Evolutionary conservation across 306 rosid genomes (phyloP), one percentile per base, ranked within the genome.

Genomic region (Sesbania bispinosa): DNA sequence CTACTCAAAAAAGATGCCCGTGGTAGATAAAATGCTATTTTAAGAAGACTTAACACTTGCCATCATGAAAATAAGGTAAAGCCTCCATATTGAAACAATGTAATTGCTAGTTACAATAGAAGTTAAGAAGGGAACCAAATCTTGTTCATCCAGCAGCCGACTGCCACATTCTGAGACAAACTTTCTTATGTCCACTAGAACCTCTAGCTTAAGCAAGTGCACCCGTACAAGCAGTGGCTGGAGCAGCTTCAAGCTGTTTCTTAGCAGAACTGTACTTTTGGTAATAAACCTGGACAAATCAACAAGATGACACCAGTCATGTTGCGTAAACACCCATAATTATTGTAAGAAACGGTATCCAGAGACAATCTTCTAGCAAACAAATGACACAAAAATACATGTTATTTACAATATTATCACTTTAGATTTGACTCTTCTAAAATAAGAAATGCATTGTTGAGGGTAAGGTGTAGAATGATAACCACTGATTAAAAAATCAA

Each of bases 191-290:
- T 58, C 60, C 48, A 59, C 35, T 10, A 38, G 53, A 76, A 39
- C 42, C 77, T 73, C 41, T 46, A 41, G 76, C 77, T 81, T 83
- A 94, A 50, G 92, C 97, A 62, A 89, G 79, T 18, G 95, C 96
- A 74, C 93, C 93, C 3, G 84, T 81, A 71, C 93, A 90, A 24
- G 96, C 97, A 4, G 93, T 87, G 43, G 77, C 89, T 6, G 97
- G 96, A 77, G 87, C 67, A 73, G 65, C 77, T 24, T 82, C 89
- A 0, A 81, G 80, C 69, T 87, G 92, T 69, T 82, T 89, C 89
- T 86, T 94, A 18, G 88, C 64, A 36, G 93, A 85, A 76, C 96
- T 91, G 85, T 79, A 88, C 65, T 90, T 85, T 86, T 89, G 81
- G 97, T 88, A 58, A 86, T 83, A 81, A 95, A 95, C 87, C 99